Conservation (phyloP, 805 yeast genomes). For the Tetrapisispora phaffii region DNA sequence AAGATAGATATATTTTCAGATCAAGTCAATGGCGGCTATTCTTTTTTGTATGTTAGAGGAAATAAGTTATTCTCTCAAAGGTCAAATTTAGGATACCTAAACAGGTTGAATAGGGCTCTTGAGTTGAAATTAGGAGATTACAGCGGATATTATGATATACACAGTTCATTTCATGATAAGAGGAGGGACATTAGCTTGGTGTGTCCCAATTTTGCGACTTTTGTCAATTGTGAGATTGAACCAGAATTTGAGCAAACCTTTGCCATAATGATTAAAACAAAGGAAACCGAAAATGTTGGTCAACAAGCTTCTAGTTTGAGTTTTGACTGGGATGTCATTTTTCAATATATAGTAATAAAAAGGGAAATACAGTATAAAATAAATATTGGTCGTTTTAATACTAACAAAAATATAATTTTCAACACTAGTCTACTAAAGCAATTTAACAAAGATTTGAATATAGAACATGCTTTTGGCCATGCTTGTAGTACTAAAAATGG, state of each 20-base stretch:
- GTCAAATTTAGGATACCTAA: background rate
- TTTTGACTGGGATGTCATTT: background rate
- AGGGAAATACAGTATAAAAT: background rate
- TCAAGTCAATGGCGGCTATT: conserved; percentile 1
- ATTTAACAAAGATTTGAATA: background rate
- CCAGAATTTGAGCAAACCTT: background rate
- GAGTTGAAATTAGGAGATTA: too few species aligned
- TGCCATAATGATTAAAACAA: background rate
- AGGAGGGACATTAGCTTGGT: background rate
- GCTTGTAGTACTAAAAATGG: background rate
- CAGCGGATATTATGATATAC: background rate
- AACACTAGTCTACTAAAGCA: background rate
- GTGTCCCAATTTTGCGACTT: background rate
- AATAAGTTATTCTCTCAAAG: background rate
- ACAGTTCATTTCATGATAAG: background rate
- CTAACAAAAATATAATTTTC: background rate
- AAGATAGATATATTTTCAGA: background rate
- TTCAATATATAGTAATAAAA: background rate
- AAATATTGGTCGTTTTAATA: background rate
- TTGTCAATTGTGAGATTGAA: background rate
- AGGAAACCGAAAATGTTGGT: background rate
- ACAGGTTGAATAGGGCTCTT: background rate
- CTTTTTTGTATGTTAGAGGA: background rate
- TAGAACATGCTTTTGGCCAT: background rate
- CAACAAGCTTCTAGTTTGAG: background rate